Evolutionary conservation across 441 rosid genomes (phyloP).

Genomic region (Euphorbia corollata): DNA sequence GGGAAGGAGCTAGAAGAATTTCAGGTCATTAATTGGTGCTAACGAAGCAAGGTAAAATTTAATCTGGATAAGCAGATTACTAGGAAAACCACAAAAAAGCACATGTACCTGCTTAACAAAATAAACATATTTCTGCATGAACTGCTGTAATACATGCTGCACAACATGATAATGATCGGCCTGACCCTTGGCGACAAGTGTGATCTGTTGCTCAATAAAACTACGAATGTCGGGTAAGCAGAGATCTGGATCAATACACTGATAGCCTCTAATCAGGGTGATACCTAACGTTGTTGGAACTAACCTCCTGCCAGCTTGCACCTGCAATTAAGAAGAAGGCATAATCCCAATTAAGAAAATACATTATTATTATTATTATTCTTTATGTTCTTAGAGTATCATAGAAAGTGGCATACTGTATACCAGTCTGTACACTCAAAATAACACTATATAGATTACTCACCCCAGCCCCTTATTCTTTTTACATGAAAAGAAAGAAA

Average conservation of each 20-base stretch:
- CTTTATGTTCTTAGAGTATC: neutral
- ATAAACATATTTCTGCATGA: constrained; percentile 62
- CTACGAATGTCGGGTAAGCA: constrained; percentile 92
- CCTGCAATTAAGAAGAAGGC: constrained; percentile 38
- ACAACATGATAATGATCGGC: constrained; percentile 69
- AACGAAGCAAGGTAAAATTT: neutral
- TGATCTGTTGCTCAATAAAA: constrained; percentile 94
- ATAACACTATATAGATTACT: no score
- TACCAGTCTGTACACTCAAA: neutral
- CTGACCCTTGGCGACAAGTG: constrained; percentile 83
- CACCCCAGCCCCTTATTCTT: neutral
- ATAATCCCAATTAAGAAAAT: constrained; percentile 9
- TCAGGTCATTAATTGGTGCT: neutral
- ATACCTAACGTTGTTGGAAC: constrained; percentile 86
- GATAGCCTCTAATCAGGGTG: constrained; percentile 83
- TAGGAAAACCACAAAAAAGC: neutral
- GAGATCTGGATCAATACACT: constrained; percentile 87
- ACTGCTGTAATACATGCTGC: constrained; percentile 72
- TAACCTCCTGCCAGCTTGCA: constrained; percentile 75
- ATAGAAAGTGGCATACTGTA: neutral
- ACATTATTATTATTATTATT: no score
- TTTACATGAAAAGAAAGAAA: neutral
- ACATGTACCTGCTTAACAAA: constrained; percentile 69
- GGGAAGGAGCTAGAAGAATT: neutral
- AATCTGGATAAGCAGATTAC: neutral